A percentile compares a stretch with the other conserved stretches of the same genome.
Evolutionary conservation across 2,329 filamentous ascomycete genomes (phyloP).

Genomic region (Botrytis fragariae): DNA sequence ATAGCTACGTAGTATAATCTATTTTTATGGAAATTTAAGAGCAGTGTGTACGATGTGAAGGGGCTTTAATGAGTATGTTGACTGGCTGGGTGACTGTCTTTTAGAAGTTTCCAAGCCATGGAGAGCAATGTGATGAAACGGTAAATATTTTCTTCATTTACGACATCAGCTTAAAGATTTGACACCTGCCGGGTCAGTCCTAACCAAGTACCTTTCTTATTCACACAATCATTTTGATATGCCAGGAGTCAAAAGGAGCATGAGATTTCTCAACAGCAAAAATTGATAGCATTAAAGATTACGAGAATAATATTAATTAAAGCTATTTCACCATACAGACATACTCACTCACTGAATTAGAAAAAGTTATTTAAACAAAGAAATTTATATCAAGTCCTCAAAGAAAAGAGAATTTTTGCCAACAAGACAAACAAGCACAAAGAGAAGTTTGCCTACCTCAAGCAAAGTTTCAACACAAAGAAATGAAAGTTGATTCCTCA

Average conservation of each 20-base stretch:
- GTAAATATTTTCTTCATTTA: neutral
- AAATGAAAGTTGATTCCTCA: neutral
- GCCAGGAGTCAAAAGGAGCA: neutral
- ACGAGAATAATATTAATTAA: neutral
- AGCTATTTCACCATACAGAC: accelerated
- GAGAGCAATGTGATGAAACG: neutral
- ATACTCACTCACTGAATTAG: neutral
- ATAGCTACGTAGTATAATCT: neutral
- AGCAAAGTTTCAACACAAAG: neutral
- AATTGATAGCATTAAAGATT: neutral
- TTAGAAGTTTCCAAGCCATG: neutral
- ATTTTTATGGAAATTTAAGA: neutral
- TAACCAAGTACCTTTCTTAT: neutral
- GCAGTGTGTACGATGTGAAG: neutral
- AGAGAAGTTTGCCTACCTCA: neutral
- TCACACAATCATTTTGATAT: no score
- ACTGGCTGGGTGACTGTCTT: neutral
- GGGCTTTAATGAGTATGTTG: neutral
- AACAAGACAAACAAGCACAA: neutral
- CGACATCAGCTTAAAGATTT: neutral
- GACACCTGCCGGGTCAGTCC: accelerated
- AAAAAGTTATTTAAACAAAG: neutral
- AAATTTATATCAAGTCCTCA: neutral
- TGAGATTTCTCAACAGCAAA: neutral
- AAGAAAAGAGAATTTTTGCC: neutral